Percentiles rank a stretch among this genome's conserved stretches.
Evolutionary conservation across 176 grass and related monocot genomes (phyloP).

Genomic region (Tillandsia leiboldiana): DNA sequence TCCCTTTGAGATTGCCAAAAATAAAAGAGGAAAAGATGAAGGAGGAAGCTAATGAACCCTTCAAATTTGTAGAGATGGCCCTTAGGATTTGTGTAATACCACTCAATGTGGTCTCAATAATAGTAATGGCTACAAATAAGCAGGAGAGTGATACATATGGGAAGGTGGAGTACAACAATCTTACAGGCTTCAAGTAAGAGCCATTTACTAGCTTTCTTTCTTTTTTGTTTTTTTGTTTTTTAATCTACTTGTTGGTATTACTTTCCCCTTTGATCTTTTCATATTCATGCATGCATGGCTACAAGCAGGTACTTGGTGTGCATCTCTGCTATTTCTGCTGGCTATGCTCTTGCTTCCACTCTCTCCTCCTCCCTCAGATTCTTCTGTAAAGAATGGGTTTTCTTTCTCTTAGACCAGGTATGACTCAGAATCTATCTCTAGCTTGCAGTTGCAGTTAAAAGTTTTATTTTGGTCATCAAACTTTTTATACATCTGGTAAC

Average conservation of each 20-base stretch:
- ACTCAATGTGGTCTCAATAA: conserved; percentile 44
- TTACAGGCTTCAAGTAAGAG: conserved; percentile 74
- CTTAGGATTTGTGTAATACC: conserved; percentile 63
- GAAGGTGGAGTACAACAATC: conserved; percentile 52
- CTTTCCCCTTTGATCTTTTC: background rate
- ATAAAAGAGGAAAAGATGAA: background rate
- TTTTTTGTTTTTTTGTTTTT: background rate
- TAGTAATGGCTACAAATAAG: conserved; percentile 63
- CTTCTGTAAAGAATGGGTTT: conserved; percentile 35
- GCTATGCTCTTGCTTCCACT: conserved; percentile 41
- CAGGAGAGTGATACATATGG: conserved; percentile 65
- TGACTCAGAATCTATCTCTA: background rate
- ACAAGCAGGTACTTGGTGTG: conserved; percentile 50
- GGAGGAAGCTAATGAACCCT: background rate
- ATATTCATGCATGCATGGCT: background rate
- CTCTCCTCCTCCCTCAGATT: conserved; percentile 30
- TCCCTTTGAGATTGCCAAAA: background rate
- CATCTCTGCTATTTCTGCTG: conserved; percentile 53
- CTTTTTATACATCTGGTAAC: too few relatives aligned
- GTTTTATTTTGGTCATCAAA: too few relatives aligned
- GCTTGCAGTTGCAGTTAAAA: too few relatives aligned
- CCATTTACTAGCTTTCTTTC: background rate
- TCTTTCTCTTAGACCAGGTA: conserved; percentile 78
- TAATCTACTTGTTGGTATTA: background rate
- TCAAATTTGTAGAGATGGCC: conserved; percentile 39